phyloP scores from a whole-genome alignment of 257 asterid genomes.

The Rhazya stricta region DNA sequence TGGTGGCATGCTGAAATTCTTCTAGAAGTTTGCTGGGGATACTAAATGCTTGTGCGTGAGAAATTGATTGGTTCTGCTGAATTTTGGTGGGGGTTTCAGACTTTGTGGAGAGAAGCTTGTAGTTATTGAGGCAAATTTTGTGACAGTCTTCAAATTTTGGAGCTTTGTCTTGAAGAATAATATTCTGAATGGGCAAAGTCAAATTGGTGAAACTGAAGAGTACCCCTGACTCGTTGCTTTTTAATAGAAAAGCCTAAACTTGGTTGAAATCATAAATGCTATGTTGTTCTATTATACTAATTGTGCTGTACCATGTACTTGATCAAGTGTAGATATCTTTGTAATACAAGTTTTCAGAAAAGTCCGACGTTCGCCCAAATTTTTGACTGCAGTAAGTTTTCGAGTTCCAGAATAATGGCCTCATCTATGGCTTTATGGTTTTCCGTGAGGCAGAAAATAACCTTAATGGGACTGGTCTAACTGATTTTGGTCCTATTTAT shows the following conservation, averaged over 20 bases:
- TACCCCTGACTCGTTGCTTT: background rate
- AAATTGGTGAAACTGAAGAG: background rate
- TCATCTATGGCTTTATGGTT: background rate
- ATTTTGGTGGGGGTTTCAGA: background rate
- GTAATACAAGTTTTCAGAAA: background rate
- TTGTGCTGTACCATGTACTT: background rate
- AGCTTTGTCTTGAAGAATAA: background rate
- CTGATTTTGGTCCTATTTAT: background rate
- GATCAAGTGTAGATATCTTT: background rate
- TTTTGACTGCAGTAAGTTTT: background rate
- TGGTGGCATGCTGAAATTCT: background rate
- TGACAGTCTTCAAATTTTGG: background rate
- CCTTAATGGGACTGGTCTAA: background rate
- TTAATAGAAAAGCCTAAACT: background rate
- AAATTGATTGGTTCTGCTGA: conserved; percentile 2
- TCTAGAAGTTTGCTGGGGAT: background rate
- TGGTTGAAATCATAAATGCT: background rate
- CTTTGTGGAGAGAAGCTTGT: background rate
- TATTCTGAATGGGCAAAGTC: background rate
- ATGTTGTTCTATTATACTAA: background rate
- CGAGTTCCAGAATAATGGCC: background rate
- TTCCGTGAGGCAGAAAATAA: background rate
- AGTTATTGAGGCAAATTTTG: background rate
- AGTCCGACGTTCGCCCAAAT: background rate
- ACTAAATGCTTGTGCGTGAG: background rate